Conservation (phyloP, 2,329 filamentous ascomycete species). For the Apiospora marii region DNA sequence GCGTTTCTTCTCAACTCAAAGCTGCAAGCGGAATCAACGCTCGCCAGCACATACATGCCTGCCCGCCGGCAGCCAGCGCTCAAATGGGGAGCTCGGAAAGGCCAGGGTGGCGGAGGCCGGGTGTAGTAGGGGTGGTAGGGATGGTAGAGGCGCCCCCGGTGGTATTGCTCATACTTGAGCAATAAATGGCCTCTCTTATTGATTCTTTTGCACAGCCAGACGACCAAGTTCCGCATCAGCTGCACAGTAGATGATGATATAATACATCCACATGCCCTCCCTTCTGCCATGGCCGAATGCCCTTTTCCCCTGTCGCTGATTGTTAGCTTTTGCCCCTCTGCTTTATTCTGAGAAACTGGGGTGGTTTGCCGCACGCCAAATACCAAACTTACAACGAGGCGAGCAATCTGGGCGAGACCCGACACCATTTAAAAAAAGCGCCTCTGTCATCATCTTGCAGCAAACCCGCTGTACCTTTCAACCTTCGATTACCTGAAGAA, state of each 20-base stretch:
- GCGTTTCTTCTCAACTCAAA: not conserved
- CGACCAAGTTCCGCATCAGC: not conserved
- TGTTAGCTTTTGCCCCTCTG: not conserved
- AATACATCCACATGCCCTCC: not conserved
- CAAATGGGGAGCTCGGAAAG: not conserved
- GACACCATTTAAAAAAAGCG: not conserved
- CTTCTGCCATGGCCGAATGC: not conserved
- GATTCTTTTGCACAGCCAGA: conserved; percentile 5
- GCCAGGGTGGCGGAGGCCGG: not conserved
- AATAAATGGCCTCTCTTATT: not conserved
- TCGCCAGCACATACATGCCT: not conserved
- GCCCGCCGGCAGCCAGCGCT: not conserved
- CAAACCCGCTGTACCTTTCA: not conserved
- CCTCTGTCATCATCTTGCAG: conserved; percentile 8
- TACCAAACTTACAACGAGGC: not conserved
- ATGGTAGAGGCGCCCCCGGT: not conserved
- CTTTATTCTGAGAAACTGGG: not conserved
- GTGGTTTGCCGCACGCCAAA: not conserved
- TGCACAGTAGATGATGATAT: not conserved
- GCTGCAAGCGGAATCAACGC: not conserved
- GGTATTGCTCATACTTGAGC: not conserved
- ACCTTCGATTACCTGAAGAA: not conserved
- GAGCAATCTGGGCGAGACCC: not conserved
- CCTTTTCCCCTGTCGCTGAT: not conserved
- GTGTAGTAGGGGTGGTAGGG: not conserved